Evolutionary conservation across 1,284 basidiomycete species (phyloP).

Genomic region (Puccinia triticina): DNA sequence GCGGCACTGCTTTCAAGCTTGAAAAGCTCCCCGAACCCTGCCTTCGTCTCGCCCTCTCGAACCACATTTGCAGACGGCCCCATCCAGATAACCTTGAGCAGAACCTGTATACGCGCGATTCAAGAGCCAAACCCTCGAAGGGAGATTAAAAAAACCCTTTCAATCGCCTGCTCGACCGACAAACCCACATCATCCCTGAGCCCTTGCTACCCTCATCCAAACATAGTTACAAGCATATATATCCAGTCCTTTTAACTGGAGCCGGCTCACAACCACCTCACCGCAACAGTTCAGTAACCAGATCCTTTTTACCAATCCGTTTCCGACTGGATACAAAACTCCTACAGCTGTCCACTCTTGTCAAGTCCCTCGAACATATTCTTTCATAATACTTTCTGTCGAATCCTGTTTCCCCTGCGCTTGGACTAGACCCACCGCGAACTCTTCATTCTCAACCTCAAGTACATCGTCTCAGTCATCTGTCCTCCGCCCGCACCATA

Average conservation of each 20-base stretch:
- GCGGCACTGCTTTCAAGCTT: background rate
- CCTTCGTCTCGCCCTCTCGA: background rate
- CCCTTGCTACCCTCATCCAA: slow-evolving; percentile 12
- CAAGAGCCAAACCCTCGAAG: background rate
- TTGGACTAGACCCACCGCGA: background rate
- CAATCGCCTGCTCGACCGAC: background rate
- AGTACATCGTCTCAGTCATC: background rate
- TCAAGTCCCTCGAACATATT: background rate
- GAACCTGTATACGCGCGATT: background rate
- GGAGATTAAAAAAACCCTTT: background rate
- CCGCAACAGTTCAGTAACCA: background rate
- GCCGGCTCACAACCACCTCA: background rate
- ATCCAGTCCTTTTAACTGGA: background rate
- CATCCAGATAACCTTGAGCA: background rate
- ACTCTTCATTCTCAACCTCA: background rate
- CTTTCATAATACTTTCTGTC: background rate
- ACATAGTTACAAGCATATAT: slow-evolving; percentile 19
- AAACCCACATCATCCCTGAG: slow-evolving; percentile 4
- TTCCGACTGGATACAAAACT: slow-evolving; percentile 1
- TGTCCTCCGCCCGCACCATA: background rate
- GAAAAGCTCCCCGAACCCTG: background rate
- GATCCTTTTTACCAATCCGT: background rate
- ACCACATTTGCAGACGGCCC: background rate
- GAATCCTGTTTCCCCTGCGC: background rate
- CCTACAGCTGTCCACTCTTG: background rate